phyloP scores from a whole-genome alignment of 371 early-diverging fungal species.

The Phascolomyces articulosus region DNA sequence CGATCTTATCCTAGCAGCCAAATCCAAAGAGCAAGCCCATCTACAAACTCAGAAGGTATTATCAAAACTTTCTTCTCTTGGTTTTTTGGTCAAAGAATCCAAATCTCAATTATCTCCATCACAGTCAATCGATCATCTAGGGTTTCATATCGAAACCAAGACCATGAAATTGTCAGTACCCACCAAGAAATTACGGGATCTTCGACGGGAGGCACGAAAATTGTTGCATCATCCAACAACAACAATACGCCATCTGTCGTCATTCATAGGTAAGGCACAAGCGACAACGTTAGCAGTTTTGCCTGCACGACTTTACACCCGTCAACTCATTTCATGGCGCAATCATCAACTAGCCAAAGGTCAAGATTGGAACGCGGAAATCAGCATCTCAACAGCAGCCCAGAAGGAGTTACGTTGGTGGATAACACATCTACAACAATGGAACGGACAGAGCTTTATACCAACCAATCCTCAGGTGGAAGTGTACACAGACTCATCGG shows the following conservation, averaged over 20 bases:
- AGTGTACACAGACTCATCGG: conserved; percentile 32
- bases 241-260: conserved; percentile 14
- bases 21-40: background rate
- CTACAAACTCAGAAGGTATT: conserved; percentile 1
- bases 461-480: conserved; percentile 12
- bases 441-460: conserved; percentile 31
- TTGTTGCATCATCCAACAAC: background rate
- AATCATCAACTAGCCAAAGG: background rate
- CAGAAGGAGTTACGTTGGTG: conserved; percentile 27
- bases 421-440: conserved; percentile 12
- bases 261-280: conserved; percentile 29
- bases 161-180: conserved; percentile 17
- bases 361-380: background rate
- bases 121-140: conserved; percentile 23
- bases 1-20: conserved; percentile 28
- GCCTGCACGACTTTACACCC: conserved; percentile 25
- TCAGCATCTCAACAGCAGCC: background rate
- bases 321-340: conserved; percentile 7
- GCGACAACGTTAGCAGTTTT: conserved; percentile 25
- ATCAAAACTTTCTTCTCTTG: conserved; percentile 13
- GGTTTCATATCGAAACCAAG: conserved; percentile 18
- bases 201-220: conserved; percentile 11
- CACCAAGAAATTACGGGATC: conserved; percentile 13
- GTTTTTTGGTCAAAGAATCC: conserved; percentile 24
- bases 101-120: conserved; percentile 25